Percentiles rank a stretch among this genome's conserved stretches.
Conservation (phyloP, 2,329 filamentous ascomycete genomes). For the Fusarium globosum region DNA sequence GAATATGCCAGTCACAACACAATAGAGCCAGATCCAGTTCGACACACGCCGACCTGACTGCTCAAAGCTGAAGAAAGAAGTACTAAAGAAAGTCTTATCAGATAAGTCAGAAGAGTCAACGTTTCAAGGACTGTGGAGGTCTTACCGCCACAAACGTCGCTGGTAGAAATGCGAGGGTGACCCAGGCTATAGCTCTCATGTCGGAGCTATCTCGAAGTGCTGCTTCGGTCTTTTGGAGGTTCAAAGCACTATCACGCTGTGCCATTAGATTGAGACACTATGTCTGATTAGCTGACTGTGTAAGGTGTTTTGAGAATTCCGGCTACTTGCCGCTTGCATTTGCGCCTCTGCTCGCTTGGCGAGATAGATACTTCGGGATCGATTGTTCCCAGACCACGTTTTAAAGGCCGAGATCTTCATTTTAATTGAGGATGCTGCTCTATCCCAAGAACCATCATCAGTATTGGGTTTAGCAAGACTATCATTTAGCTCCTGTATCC, state of each 20-base stretch:
- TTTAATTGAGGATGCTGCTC: fast-evolving
- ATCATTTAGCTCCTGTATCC: not conserved
- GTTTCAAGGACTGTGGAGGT: fast-evolving
- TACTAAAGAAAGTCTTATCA: not conserved
- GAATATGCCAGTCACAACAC: not conserved
- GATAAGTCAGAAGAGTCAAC: not conserved
- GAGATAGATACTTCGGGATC: not conserved
- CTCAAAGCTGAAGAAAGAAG: not conserved
- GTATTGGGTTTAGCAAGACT: too few species aligned
- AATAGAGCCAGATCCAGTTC: not conserved
- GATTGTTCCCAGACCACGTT: not conserved
- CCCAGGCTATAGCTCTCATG: not conserved
- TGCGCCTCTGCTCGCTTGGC: not conserved
- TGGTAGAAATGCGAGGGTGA: not conserved
- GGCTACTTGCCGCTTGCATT: not conserved
- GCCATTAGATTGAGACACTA: not conserved
- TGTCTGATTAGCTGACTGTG: not conserved
- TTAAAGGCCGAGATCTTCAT: not conserved
- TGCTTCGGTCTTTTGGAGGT: not conserved
- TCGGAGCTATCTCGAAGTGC: not conserved
- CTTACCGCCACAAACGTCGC: not conserved
- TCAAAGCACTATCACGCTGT: not conserved
- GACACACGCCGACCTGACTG: not conserved
- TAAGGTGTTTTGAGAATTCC: fast-evolving
- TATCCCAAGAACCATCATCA: not conserved